A percentile compares a stretch with the other conserved stretches of the same genome.
Conservation (phyloP, 495 filamentous ascomycete genomes). For the Aspergillus biplanus region DNA sequence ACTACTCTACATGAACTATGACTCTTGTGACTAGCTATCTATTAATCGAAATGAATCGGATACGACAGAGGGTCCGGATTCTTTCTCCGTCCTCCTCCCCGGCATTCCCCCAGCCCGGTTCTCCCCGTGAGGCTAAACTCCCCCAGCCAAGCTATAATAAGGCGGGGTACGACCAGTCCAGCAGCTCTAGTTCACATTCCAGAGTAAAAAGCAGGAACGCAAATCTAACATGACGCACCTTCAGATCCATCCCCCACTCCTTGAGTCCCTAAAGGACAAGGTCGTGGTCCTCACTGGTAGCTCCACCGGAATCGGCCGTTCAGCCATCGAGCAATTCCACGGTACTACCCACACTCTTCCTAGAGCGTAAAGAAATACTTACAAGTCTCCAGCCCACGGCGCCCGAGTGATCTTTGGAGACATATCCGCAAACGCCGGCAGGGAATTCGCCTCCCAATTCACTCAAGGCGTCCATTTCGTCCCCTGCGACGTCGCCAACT, state of each 20-base stretch:
- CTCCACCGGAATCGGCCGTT: slow-evolving; percentile 41
- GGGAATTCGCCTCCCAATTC: slow-evolving; percentile 27
- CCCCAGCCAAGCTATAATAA: too few relatives aligned
- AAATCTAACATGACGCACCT: slow-evolving; percentile 20
- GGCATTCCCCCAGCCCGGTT: too few relatives aligned
- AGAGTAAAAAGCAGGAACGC: not conserved
- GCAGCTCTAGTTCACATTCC: too few relatives aligned
- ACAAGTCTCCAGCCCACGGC: slow-evolving; percentile 28
- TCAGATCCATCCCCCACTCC: slow-evolving; percentile 17
- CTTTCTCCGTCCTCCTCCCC: too few relatives aligned
- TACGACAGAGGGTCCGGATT: too few relatives aligned
- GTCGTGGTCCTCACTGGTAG: slow-evolving; percentile 44
- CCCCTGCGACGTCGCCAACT: slow-evolving; percentile 40
- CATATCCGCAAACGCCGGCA: slow-evolving; percentile 29
- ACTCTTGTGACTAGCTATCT: too few relatives aligned
- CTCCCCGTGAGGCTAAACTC: too few relatives aligned
- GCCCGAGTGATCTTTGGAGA: slow-evolving; percentile 43
- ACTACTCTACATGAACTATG: too few relatives aligned
- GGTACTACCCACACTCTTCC: slow-evolving; percentile 19
- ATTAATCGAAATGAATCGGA: too few relatives aligned
- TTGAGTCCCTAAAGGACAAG: slow-evolving; percentile 30
- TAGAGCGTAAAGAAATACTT: too few relatives aligned
- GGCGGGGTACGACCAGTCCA: too few relatives aligned
- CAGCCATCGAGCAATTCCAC: slow-evolving; percentile 34
- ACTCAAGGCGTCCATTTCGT: slow-evolving; percentile 29